Conservation (phyloP, 768 basidiomycete genomes). For the Mycena latifolia region DNA sequence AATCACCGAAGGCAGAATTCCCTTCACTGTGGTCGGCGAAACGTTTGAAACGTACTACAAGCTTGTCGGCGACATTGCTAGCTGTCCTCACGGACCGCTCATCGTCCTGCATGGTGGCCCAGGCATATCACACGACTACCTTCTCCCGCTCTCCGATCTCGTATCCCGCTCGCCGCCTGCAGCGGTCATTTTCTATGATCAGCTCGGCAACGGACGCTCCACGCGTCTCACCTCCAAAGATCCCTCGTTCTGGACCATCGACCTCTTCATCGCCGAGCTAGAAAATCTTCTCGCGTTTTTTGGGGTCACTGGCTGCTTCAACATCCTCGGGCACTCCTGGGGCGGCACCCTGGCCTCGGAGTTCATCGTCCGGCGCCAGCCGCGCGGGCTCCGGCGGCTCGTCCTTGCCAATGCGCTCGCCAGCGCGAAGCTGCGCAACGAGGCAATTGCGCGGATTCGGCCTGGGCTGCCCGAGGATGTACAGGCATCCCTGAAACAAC, state of each 20-base stretch:
- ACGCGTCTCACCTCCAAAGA: slow-evolving; percentile 61
- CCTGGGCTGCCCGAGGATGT: slow-evolving; percentile 54
- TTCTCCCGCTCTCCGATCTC: slow-evolving; percentile 56
- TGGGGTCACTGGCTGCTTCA: not conserved
- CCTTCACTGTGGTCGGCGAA: slow-evolving; percentile 34
- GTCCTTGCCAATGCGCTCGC: slow-evolving; percentile 53
- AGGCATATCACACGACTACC: slow-evolving; percentile 59
- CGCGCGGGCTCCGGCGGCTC: slow-evolving; percentile 39
- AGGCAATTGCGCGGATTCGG: slow-evolving; percentile 45
- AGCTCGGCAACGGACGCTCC: slow-evolving; percentile 65
- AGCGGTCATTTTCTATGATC: slow-evolving; percentile 67
- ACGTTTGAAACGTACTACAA: slow-evolving; percentile 59
- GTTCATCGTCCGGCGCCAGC: slow-evolving; percentile 37
- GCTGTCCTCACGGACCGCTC: slow-evolving; percentile 48
- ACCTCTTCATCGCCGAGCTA: slow-evolving; percentile 46
- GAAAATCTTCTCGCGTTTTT: slow-evolving; percentile 23
- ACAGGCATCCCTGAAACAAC: slow-evolving; percentile 53
- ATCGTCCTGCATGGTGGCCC: slow-evolving; percentile 66
- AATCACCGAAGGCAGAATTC: slow-evolving; percentile 34
- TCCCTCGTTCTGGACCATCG: slow-evolving; percentile 59
- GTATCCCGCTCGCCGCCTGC: slow-evolving; percentile 45
- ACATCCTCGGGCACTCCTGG: slow-evolving; percentile 19
- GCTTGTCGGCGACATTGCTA: slow-evolving; percentile 51
- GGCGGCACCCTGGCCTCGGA: slow-evolving; percentile 55
- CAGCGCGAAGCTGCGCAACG: slow-evolving; percentile 50